A percentile compares a stretch with the other conserved stretches of the same genome.
Evolutionary conservation across 306 rosid species (phyloP).

Genomic region (Sicyos baderoa): DNA sequence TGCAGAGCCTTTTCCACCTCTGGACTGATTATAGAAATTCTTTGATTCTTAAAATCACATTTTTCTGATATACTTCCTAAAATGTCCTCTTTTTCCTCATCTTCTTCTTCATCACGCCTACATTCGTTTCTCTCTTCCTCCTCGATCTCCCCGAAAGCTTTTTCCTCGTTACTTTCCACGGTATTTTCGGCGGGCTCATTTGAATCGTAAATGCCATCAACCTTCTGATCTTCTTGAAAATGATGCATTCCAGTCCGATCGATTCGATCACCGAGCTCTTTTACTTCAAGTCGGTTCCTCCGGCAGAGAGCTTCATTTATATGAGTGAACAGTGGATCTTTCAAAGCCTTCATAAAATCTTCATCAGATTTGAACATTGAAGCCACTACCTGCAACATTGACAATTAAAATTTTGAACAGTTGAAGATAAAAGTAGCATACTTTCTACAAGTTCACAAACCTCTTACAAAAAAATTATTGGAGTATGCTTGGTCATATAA

Average conservation of each 20-base stretch:
- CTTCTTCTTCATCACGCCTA: slow-evolving; percentile 27
- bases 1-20: slow-evolving; percentile 66
- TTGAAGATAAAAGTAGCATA: background rate
- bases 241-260: slow-evolving; percentile 25
- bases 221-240: slow-evolving; percentile 24
- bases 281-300: slow-evolving; percentile 22
- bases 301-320: slow-evolving; percentile 43
- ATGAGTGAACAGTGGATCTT: slow-evolving; percentile 44
- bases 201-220: slow-evolving; percentile 21
- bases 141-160: slow-evolving; percentile 49
- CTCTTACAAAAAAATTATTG: slow-evolving; percentile 3
- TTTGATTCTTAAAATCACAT: slow-evolving; percentile 24
- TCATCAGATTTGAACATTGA: slow-evolving; percentile 42
- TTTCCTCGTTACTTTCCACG: slow-evolving; percentile 18
- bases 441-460: background rate
- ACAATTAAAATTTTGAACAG: slow-evolving; percentile 11
- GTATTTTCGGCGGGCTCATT: slow-evolving; percentile 20
- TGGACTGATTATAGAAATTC: slow-evolving; percentile 36
- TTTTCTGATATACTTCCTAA: slow-evolving; percentile 21
- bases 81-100: slow-evolving; percentile 16
- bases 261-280: slow-evolving; percentile 22
- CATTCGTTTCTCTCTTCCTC: slow-evolving; percentile 38
- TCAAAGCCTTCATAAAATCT: slow-evolving; percentile 55
- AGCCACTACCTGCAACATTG: slow-evolving; percentile 52
- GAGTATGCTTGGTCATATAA: background rate